phyloP scores from a whole-genome alignment of 2,329 filamentous ascomycete species.

The Alternaria brassicicola region DNA sequence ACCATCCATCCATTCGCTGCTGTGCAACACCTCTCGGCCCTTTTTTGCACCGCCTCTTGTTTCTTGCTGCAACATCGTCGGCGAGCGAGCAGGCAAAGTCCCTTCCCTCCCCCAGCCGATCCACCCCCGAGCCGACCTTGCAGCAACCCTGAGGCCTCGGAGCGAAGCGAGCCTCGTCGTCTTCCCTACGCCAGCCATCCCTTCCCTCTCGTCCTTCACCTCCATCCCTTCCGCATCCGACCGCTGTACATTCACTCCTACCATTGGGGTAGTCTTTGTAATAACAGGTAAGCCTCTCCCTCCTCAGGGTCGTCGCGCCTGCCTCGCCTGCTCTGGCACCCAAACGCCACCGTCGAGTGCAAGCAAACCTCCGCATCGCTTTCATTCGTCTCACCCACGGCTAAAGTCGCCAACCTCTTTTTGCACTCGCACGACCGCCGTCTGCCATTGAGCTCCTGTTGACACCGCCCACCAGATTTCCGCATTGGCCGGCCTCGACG shows the following conservation, averaged over 20 bases:
- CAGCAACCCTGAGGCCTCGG: slow-evolving; percentile 35
- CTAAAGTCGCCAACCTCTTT: slow-evolving; percentile 6
- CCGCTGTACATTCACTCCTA: slow-evolving; percentile 4
- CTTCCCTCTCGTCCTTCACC: slow-evolving; percentile 24
- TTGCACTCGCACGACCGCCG: background rate
- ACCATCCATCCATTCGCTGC: slow-evolving; percentile 27
- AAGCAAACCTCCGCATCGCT: slow-evolving; percentile 14
- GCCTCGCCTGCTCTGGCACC: slow-evolving; percentile 13
- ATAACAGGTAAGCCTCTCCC: slow-evolving; percentile 39
- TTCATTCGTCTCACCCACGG: background rate
- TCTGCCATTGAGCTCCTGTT: slow-evolving; percentile 6
- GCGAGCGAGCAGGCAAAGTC: slow-evolving; percentile 18
- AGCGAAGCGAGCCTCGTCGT: slow-evolving; percentile 41
- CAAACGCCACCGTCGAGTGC: slow-evolving; percentile 4
- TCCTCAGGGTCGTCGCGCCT: slow-evolving; percentile 8
- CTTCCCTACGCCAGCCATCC: slow-evolving; percentile 36
- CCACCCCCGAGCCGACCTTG: slow-evolving; percentile 35
- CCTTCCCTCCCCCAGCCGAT: slow-evolving; percentile 22
- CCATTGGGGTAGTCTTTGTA: slow-evolving; percentile 23
- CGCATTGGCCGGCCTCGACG: slow-evolving; percentile 45
- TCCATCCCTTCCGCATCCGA: slow-evolving; percentile 11
- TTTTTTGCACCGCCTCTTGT: slow-evolving; percentile 23
- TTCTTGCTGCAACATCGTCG: slow-evolving; percentile 33
- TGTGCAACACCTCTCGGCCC: slow-evolving; percentile 30
- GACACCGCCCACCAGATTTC: slow-evolving; percentile 30